Base-by-base conservation (phyloP, 306 rosid species). In the Astragalus glycyphyllos region DNA sequence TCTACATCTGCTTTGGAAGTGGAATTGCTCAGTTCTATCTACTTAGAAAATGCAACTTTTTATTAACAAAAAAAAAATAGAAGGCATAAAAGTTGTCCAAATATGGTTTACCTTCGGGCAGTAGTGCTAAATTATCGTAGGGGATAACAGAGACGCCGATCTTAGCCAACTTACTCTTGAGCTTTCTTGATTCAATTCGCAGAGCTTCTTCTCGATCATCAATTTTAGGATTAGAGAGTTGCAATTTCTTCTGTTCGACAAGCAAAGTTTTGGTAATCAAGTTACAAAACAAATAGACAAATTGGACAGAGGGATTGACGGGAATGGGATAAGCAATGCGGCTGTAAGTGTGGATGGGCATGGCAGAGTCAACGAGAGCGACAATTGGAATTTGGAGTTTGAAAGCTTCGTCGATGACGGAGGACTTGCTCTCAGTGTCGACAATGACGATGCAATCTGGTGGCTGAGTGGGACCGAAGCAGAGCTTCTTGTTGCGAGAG, bases 281-380 rank as follows among this genome's bases (percentile, higher is more conserved):
- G 59, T 92, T 92, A 34, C 98, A 92, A 37, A 92, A 88, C 59
- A 84, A 57, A 51, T 92, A 89, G 14, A 92, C 88, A 46, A 92
- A 89, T 15, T 87, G 84, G 5, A 81, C 85, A 6, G 95, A 92
- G 37, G 80, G 83, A 7, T 87, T 89, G 61, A 91, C 91, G 13
- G 98, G 96, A 62, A 92, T 60, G 11, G 96, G 96, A 65, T 89
- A 92, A 4, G 94, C 86, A 73, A 92, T 86, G 68, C 81, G 81
- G 42, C 62, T 71, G 59, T 70, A 89, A 55, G 15, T 51, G 31
- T 89, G 84, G 51, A 80, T 64, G 0, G 98, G 95, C 86, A 80
- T 84, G 11, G 68, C 67, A 11, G 95, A 84, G 61, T 89, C 92
- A 0, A 92, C 96, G 6, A 92, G 73, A 8, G 96, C 86, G 0